Evolutionary conservation across 495 filamentous ascomycete genomes (phyloP).

Genomic region (Letharia columbiana): DNA sequence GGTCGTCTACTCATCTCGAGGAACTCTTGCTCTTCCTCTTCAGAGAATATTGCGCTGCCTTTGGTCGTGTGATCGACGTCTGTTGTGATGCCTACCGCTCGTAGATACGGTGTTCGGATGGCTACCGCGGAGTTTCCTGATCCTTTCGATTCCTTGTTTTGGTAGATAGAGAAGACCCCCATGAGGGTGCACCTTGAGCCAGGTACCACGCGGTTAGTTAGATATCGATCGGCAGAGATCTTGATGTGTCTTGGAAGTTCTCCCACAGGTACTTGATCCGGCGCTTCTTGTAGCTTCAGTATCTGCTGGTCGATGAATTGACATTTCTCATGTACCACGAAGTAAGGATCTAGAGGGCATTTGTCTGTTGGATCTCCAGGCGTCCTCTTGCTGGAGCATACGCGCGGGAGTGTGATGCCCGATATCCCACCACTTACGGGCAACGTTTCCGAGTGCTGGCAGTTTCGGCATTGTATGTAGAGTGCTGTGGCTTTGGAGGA

Average conservation of each 20-base stretch:
- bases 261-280: constrained; percentile 95
- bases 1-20: constrained; percentile 83
- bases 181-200: constrained; percentile 91
- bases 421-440: constrained; percentile 75
- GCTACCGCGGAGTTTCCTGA: constrained; percentile 72
- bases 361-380: constrained; percentile 52
- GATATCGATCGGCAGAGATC: constrained; percentile 88
- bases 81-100: constrained; percentile 83
- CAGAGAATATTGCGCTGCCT: constrained; percentile 76
- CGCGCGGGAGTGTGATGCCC: constrained; percentile 72
- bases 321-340: constrained; percentile 87
- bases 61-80: constrained; percentile 87
- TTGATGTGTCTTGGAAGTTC: constrained; percentile 92
- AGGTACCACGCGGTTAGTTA: constrained; percentile 92
- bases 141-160: constrained; percentile 77
- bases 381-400: constrained; percentile 54
- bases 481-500: constrained; percentile 89
- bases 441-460: constrained; percentile 62
- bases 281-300: constrained; percentile 95
- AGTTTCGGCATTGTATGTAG: constrained; percentile 82
- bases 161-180: constrained; percentile 97
- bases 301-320: constrained; percentile 97
- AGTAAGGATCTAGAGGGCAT: constrained; percentile 93
- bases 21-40: constrained; percentile 97
- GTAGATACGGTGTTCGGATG: constrained; percentile 92